Percentiles rank a stretch among this genome's conserved stretches.
Evolutionary conservation across 495 filamentous ascomycete species (phyloP).

Genomic region (Hypomontagnella submonticulosa): DNA sequence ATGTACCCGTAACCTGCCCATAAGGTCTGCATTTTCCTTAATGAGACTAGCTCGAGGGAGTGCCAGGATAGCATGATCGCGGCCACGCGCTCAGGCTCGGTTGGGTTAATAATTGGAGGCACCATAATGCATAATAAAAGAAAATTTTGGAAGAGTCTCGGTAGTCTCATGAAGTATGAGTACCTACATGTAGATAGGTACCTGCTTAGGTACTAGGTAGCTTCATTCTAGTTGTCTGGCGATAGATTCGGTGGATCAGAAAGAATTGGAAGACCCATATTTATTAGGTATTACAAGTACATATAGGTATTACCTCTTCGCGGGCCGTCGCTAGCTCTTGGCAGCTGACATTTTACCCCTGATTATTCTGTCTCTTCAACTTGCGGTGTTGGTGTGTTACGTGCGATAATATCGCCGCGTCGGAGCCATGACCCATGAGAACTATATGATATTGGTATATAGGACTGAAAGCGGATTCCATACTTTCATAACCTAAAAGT

Average conservation of each 20-base stretch:
- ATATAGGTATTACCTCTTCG: not conserved
- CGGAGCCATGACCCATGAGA: too few relatives aligned
- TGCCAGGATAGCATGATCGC: conserved; percentile 45
- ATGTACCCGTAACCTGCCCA: conserved; percentile 62
- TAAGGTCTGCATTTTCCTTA: conserved; percentile 48
- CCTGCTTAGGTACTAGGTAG: not conserved
- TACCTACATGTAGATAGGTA: not conserved
- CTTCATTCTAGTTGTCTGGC: not conserved
- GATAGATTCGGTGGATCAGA: conserved; percentile 8
- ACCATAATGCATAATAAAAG: conserved; percentile 24
- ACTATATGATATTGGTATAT: too few relatives aligned
- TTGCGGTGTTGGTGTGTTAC: too few relatives aligned
- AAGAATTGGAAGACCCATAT: not conserved
- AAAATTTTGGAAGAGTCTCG: too few relatives aligned
- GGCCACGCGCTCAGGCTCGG: conserved; percentile 36
- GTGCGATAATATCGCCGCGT: too few relatives aligned
- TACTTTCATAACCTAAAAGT: too few relatives aligned
- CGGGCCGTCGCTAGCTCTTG: conserved; percentile 16
- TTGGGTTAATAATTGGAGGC: conserved; percentile 7
- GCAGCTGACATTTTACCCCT: conserved; percentile 10
- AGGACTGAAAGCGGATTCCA: too few relatives aligned
- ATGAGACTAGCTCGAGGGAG: conserved; percentile 44
- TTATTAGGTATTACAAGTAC: too few relatives aligned
- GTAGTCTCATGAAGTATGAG: too few relatives aligned
- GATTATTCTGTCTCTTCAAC: too few relatives aligned